A percentile compares a stretch with the other conserved stretches of the same genome.
phyloP scores from a whole-genome alignment of 148 eudicot genomes.

The Amaranthus hypochondriacus region DNA sequence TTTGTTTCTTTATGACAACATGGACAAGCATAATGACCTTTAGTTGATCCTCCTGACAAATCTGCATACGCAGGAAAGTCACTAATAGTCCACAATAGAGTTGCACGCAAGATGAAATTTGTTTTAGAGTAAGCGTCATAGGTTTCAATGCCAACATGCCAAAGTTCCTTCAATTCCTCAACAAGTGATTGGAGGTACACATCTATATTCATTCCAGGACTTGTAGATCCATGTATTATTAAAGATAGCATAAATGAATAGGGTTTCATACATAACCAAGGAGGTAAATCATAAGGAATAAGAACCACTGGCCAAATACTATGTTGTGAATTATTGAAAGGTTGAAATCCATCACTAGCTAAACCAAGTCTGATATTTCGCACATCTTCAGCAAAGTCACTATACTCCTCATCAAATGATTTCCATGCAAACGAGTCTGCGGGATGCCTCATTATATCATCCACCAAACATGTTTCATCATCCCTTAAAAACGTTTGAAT shows the following conservation, averaged over 20 bases:
- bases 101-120: slow-evolving; percentile 5
- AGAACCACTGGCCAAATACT: no score
- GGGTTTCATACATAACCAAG: not conserved
- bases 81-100: slow-evolving; percentile 14
- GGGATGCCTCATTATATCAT: slow-evolving; percentile 25
- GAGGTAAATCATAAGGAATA: no score
- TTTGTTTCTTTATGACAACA: no score
- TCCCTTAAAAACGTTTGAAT: no score
- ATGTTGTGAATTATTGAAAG: slow-evolving; percentile 10
- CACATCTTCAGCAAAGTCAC: slow-evolving; percentile 21
- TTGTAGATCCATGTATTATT: slow-evolving; percentile 9
- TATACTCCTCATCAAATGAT: not conserved
- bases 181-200: slow-evolving; percentile 6
- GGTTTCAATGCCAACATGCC: slow-evolving; percentile 6
- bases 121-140: slow-evolving; percentile 10
- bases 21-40: no score
- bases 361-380: slow-evolving; percentile 29
- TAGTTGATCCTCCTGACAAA: no score
- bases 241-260: slow-evolving; percentile 25
- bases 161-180: slow-evolving; percentile 7
- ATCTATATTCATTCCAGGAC: not conserved
- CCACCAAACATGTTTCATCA: not conserved
- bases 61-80: not conserved
- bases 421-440: slow-evolving; percentile 9
- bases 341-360: slow-evolving; percentile 28